Evolutionary conservation across 2,329 filamentous ascomycete species (phyloP).

Genomic region (Penicillium thymicola): DNA sequence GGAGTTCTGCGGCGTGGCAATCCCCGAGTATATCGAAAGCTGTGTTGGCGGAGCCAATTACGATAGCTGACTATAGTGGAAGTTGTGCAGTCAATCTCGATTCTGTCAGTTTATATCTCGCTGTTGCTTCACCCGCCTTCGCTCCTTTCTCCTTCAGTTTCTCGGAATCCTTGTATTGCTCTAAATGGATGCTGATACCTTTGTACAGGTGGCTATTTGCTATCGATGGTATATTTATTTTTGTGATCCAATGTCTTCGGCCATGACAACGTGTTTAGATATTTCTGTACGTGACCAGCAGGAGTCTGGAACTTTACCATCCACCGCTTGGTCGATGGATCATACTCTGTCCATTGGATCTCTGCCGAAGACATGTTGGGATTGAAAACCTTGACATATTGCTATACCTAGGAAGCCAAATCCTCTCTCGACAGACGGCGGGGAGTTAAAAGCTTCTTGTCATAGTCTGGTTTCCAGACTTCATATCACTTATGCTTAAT

Average conservation of each 20-base stretch:
- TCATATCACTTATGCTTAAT: not conserved
- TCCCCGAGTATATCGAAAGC: conserved; percentile 49
- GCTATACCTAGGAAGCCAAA: not conserved
- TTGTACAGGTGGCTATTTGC: not conserved
- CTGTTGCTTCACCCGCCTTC: not conserved
- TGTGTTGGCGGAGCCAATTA: conserved; percentile 49
- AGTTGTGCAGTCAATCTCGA: not conserved
- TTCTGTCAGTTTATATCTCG: not conserved
- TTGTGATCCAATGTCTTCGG: not conserved
- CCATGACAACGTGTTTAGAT: not conserved
- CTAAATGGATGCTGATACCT: not conserved
- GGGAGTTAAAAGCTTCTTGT: not conserved
- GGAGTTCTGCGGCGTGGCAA: conserved; percentile 42
- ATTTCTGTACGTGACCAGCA: not conserved
- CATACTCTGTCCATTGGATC: not conserved
- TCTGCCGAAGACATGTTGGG: not conserved
- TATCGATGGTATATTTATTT: not conserved
- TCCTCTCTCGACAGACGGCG: not conserved
- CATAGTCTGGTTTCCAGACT: not conserved
- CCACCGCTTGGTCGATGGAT: not conserved
- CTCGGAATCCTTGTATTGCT: not conserved
- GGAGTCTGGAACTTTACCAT: not conserved
- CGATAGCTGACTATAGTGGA: conserved; percentile 37
- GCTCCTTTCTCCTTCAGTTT: not conserved
- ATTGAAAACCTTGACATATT: not conserved